Evolutionary conservation across 75 land plant species (phyloP), one percentile per base, ranked within the genome.

Genomic region (Adiantum capillusveneris): DNA sequence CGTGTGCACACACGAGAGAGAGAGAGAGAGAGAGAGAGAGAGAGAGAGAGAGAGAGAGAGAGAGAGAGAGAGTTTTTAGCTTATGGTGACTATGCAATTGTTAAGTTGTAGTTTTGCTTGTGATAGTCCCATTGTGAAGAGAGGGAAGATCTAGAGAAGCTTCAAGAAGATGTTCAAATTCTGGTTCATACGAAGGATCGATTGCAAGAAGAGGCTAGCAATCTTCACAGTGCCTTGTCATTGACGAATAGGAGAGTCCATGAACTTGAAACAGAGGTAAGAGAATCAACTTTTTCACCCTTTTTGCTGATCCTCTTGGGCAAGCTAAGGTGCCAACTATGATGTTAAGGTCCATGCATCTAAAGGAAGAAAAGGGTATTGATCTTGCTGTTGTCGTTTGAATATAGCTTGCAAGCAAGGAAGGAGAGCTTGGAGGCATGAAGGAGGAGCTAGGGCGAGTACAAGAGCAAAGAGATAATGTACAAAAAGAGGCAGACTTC

Each of bases 401-500:
- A 0, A 17, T 29, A 50, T 62, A 57, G 48, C 60, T 62, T 17
- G 54, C 19, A 42, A 59, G 55, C 31, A 68, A 62, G 46, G 60
- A 60, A 42, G 53, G 57, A 19, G 64, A 80, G 81, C 60, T 80
- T 53, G 26, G 70, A 46, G 65, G 44, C 63, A 79, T 75, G 48
- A 72, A 81, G 63, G 83, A 79, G 19, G 81, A 75, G 36, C 29
- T 89, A 31, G 55, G 63, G 18, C 77, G 75, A 25, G 76, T 81
- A 22, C 36, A 70, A 0, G 62, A 72, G 25, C 90, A 94, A 73
- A 83, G 98, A 52, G 87, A 94, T 53, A 19, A 56, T n/a, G 58
- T 89, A 81, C 82, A 82, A 75, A 66, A 77, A 29, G 83, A 90
- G 55, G 81, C 88, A 26, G 83, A 85, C 67, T 69, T 75, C 16